Base-by-base conservation (phyloP, 2,329 filamentous ascomycete species). In the Acarospora socialis region DNA sequence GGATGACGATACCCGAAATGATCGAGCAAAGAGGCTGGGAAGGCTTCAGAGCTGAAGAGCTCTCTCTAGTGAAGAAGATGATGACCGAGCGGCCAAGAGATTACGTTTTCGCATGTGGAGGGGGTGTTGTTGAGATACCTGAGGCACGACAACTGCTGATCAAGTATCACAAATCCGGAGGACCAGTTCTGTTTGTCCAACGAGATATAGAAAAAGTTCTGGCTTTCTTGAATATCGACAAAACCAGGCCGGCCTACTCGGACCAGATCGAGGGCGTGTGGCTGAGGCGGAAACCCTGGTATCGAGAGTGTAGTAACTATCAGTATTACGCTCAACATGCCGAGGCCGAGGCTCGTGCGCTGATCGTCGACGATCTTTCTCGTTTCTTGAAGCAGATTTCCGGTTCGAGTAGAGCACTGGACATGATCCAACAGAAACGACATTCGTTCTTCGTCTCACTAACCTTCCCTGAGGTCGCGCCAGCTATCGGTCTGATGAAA, bases 231-330 rank as follows among this genome's bases (percentile, higher is more conserved):
- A 74, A 81, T 46, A 71, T 77, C 27, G 90, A 98, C 60, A 84
- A 92, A 60, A 83, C 80, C 14, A 73, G 90, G 5, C 90, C 90
- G 16, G 87, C 87, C 6, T 95, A 93, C 50, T 77, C 84, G 4
- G 84, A 90, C 44, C 79, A 95, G 47, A 92, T 94, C 62, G 78
- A 83, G 59, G 75, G 74, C 7, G 87, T 98, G 2, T 98, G 92
- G 66, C 62, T 82, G 35, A 77, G 87, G 32, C 76, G 90, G 21
- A 90, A 84, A 53, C 79, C 77, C 3, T 93, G 82, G 75, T 95
- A 83, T 55, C 68, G 81, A 35, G 73, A 87, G 52, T 95, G 90
- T 64, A 94, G 86, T 61, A 98, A 92, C 51, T 78, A 83, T 46
- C 75, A 92, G 45, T 95, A 93, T 60, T 81, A 87, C 60, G 92